A percentile compares a stretch with the other conserved stretches of the same genome.
Conservation (phyloP, 148 eudicot species). For the Rhododendron williamsianum region DNA sequence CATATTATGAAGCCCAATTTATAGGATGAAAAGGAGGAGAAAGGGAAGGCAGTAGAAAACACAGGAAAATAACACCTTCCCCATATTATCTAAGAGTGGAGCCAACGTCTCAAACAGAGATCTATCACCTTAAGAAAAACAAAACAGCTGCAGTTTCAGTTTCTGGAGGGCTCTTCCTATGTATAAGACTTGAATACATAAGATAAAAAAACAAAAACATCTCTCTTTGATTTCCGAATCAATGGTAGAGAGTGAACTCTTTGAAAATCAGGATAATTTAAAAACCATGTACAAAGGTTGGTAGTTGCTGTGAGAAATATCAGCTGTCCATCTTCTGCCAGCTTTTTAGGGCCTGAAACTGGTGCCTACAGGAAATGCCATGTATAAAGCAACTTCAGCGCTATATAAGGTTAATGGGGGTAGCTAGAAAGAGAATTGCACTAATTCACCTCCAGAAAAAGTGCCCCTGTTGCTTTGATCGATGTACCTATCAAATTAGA, state of each 20-base stretch:
- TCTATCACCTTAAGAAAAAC: too few relatives aligned
- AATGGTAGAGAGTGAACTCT: not conserved
- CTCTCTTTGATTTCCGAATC: not conserved
- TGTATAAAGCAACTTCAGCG: not conserved
- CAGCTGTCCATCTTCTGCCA: conserved; percentile 87
- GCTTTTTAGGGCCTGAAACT: conserved; percentile 90
- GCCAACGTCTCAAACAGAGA: too few relatives aligned
- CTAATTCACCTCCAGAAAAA: conserved; percentile 65
- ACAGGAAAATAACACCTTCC: too few relatives aligned
- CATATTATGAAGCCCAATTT: too few relatives aligned
- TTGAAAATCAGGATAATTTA: not conserved
- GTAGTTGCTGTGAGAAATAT: conserved; percentile 13
- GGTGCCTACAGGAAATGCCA: conserved; percentile 55
- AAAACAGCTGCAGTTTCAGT: too few relatives aligned
- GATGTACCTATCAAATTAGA: conserved; percentile 57
- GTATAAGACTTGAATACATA: not conserved
- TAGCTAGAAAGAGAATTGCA: not conserved
- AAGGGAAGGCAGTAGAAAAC: too few relatives aligned
- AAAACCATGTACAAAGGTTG: too few relatives aligned
- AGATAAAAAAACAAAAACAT: not conserved
- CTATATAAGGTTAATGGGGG: too few relatives aligned
- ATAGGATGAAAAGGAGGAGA: too few relatives aligned
- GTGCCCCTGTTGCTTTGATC: conserved; percentile 71
- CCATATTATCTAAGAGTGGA: too few relatives aligned
- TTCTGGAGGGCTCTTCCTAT: too few relatives aligned